Base-by-base conservation (phyloP, 1,139 yeast species). In the Geotrichum fermentans region DNA sequence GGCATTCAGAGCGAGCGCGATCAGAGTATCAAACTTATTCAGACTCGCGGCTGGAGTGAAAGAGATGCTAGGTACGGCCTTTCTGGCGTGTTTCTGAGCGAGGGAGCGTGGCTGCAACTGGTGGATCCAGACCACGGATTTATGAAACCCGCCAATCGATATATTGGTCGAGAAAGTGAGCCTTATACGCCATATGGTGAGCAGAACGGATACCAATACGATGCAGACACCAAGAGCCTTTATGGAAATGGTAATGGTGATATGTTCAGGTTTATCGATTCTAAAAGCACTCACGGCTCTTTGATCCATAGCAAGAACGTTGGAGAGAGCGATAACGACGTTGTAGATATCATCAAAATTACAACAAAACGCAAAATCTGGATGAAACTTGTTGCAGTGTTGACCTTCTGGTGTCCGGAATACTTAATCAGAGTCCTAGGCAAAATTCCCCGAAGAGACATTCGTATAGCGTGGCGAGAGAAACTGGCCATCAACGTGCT, bases 381-480 rank as follows among this genome's bases (percentile, higher is more conserved):
- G 74, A 61, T 70, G 59, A 56, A 59, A 38, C 49, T 70, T 40
- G 73, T 70, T 1, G 65, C 67, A 65, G 33, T 59, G 13, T 58
- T 62, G 39, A 70, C 74, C 1, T 70, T 68, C 68, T 70, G 69
- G 66, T 53, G 68, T 18, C 74, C 74, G 2, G 72, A 71, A 16
- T 53, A 55, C 22, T 58, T 65, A 40, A 64, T 70, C 52, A 56
- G 56, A 50, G 44, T 51, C 22, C 32, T 67, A 28, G 70, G 71
- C 6, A 48, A 59, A 22, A 59, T 69, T 55, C 60, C 63, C 2
- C 57, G 71, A 43, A 63, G 63, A 44, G 70, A 69, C 50, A 59
- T 70, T 20, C 66, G 73, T 13, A 56, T 64, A 7, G 74, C 74
- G 0, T 70, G 74, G 74, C 57, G 73, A 37, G 74, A 70, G 48